Percentiles rank a stretch among this genome's conserved stretches.
phyloP scores from a whole-genome alignment of 306 rosid species.

The Amphicarpaea edgeworthii region DNA sequence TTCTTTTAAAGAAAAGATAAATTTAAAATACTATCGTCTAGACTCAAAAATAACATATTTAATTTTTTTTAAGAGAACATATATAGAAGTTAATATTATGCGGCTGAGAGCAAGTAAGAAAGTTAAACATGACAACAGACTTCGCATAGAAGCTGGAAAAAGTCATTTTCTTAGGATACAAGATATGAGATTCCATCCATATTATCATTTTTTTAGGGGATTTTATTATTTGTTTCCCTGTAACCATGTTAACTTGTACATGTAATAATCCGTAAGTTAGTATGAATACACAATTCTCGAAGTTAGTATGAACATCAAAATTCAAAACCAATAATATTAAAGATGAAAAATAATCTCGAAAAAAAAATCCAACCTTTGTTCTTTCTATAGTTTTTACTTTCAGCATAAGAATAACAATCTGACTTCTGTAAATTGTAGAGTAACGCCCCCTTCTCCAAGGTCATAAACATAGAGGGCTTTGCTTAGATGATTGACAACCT shows the following conservation, averaged over 20 bases:
- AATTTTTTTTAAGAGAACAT: too few relatives aligned
- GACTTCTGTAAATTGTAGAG: not conserved
- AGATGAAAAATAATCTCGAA: not conserved
- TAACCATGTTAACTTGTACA: too few relatives aligned
- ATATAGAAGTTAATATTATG: not conserved
- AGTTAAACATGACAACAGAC: constrained; percentile 11
- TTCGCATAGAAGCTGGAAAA: not conserved
- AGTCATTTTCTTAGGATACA: constrained; percentile 21
- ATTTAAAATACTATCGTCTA: not conserved
- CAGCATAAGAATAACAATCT: not conserved
- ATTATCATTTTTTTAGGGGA: too few relatives aligned
- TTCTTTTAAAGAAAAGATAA: not conserved
- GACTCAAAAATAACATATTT: not conserved
- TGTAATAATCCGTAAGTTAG: too few relatives aligned
- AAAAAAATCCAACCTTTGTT: not conserved
- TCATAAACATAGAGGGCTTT: not conserved
- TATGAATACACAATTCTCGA: not conserved
- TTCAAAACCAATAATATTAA: constrained; percentile 24
- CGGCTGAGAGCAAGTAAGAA: not conserved
- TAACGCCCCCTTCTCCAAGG: not conserved
- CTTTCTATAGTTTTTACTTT: not conserved
- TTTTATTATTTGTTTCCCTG: too few relatives aligned
- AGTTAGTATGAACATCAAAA: constrained; percentile 10
- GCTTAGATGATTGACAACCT: constrained; percentile 6
- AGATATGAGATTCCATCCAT: not conserved